Evolutionary conservation across 192 early-diverging fungal genomes (phyloP), one percentile per base, ranked within the genome.

Genomic region (Backusella tarrabulga): DNA sequence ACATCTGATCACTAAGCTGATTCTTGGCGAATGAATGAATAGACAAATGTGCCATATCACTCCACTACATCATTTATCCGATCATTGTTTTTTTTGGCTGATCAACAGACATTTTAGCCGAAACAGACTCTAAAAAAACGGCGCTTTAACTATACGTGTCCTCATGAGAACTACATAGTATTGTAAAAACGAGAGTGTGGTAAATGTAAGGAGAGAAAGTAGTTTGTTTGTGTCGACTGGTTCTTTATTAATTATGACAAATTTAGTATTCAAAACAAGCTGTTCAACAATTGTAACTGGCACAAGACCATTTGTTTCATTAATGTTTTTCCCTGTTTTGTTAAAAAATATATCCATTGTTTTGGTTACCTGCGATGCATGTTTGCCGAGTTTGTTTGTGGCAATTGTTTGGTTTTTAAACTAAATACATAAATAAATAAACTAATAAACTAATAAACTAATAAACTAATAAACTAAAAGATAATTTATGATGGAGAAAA

Each of bases 331-430:
- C 56, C 56, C 56, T 63, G 23, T 29, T 63, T 63, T 63, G 56
- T 63, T 29, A 63, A 60, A 60, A 23, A 23, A 29, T 63, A 63
- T 23, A 63, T 63, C 12, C 56, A 63, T 63, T 63, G 56, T 32
- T 60, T 32, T 60, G 23, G 56, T 60, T 60, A 60, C 3, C 6
- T 50, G 21, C n/a, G 9, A 60, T 60, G 56, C 56, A 60, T 60
- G 56, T 60, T 60, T 26, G 56, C 56, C 54, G 23, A 63, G 56
- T 63, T 63, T 63, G 56, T 63, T 63, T 63, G 56, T 63, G 56
- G 56, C 56, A 29, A 63, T 63, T 29, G 21, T 21, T 56, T 56
- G 8, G 42, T 14, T n/a, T n/a, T 50, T n/a, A 63, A 63, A 32
- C 21, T 63, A 63, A 50, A 46, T 46, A 46, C 9, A 42, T 46